A percentile compares a stretch with the other conserved stretches of the same genome.
phyloP scores from a whole-genome alignment of 2,329 filamentous ascomycete genomes.

The Akanthomyces lecanii region DNA sequence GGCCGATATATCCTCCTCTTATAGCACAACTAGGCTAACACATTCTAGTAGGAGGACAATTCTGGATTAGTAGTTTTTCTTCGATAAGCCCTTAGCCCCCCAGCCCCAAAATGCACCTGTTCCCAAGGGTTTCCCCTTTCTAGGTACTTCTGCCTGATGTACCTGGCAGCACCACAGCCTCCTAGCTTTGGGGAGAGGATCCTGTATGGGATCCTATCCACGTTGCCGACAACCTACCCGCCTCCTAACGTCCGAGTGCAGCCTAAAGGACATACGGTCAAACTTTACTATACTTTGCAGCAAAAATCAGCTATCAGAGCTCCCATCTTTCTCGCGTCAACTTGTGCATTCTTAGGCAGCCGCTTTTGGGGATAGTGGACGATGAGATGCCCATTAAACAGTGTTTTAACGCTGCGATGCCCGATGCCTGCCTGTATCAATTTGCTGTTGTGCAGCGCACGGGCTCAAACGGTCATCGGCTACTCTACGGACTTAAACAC shows the following conservation, averaged over 20 bases:
- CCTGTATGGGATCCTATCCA: too few species aligned
- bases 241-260: neutral
- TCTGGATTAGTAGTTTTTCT: constrained; percentile 1
- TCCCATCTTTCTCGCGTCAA: neutral
- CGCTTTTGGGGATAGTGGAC: neutral
- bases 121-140: neutral
- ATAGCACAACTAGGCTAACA: neutral
- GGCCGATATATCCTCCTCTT: neutral
- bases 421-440: too few species aligned
- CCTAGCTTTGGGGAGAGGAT: neutral
- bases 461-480: too few species aligned
- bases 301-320: neutral
- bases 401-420: too few species aligned
- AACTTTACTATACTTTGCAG: neutral
- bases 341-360: neutral
- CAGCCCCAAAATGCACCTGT: neutral
- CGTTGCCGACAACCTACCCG: neutral
- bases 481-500: too few species aligned
- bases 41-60: constrained; percentile 1
- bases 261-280: neutral
- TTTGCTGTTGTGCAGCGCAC: too few species aligned
- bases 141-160: neutral
- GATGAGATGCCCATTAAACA: too few species aligned
- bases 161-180: neutral
- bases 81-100: neutral